These are phyloP conservation scores for Zalaria obscura DNA, from an alignment of 2,329 filamentous ascomycete species.

Conservation along the genomic window DNA sequence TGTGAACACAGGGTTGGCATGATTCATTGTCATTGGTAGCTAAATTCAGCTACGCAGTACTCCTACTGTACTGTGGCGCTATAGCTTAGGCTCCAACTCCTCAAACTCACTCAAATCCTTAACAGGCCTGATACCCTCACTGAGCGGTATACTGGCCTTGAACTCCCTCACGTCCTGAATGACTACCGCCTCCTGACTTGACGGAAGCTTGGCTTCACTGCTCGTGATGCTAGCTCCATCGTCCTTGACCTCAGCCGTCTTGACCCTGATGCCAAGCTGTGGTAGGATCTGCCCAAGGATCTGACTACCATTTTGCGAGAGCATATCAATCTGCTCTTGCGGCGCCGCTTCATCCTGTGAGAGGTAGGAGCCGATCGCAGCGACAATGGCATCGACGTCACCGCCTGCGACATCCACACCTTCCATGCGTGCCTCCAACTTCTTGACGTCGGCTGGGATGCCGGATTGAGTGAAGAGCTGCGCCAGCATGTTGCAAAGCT, in stretches of 20 bases:
- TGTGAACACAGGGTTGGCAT: too few relatives aligned
- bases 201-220: constrained; percentile 3
- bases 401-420: constrained; percentile 30
- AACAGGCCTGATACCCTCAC: constrained; percentile 56
- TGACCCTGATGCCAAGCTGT: constrained; percentile 1
- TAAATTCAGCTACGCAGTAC: too few relatives aligned
- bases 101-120: constrained; percentile 73
- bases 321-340: constrained; percentile 15
- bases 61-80: background rate
- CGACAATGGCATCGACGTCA: constrained; percentile 36
- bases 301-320: constrained; percentile 30
- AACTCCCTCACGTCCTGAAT: constrained; percentile 70
- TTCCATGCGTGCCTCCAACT: constrained; percentile 29
- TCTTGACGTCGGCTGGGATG: constrained; percentile 28
- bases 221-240: constrained; percentile 12
- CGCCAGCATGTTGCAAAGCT: constrained; percentile 26
- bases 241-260: constrained; percentile 5
- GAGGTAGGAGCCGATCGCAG: constrained; percentile 1
- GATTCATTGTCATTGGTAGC: too few relatives aligned
- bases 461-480: constrained; percentile 32
- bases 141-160: constrained; percentile 63
- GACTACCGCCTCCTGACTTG: constrained; percentile 30
- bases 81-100: constrained; percentile 67
- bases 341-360: background rate
- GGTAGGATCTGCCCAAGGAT: constrained; percentile 3